These are phyloP conservation scores for Thalassiosira profunda DNA, from an alignment of 108 stramenopile genomes.

Conservation along the genomic window DNA sequence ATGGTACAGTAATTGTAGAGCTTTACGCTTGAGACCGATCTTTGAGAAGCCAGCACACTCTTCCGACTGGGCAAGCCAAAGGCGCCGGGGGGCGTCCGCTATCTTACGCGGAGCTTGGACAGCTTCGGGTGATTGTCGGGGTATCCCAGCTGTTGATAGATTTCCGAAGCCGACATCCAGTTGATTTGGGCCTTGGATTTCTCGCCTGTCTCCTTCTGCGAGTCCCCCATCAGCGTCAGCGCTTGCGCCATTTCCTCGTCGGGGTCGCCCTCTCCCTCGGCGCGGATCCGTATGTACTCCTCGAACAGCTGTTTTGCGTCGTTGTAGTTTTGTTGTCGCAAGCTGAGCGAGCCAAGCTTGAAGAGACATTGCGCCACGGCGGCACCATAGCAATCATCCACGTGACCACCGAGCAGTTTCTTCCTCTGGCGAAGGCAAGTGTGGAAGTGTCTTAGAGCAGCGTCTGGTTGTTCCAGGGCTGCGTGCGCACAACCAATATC, in stretches of 20 bases:
- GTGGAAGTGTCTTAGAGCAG: conserved; percentile 71
- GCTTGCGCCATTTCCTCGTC: conserved; percentile 53
- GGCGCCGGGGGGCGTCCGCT: no score
- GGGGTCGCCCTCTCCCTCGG: conserved; percentile 40
- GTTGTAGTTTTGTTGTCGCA: conserved; percentile 19
- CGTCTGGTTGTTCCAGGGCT: conserved; percentile 58
- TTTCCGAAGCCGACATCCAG: conserved; percentile 51
- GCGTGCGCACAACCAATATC: conserved; percentile 75
- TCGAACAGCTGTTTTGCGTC: conserved; percentile 45
- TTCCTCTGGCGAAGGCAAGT: conserved; percentile 71
- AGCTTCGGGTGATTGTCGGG: conserved; percentile 40
- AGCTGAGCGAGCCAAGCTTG: conserved; percentile 34
- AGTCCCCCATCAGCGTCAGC: conserved; percentile 41
- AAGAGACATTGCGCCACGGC: conserved; percentile 39
- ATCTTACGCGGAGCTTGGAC: conserved; percentile 14
- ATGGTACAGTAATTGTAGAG: no score
- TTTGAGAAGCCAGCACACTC: no score
- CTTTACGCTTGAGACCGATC: no score
- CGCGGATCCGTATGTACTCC: conserved; percentile 50
- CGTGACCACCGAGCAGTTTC: conserved; percentile 72
- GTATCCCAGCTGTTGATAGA: conserved; percentile 41
- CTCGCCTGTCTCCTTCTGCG: conserved; percentile 34
- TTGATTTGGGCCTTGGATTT: conserved; percentile 51
- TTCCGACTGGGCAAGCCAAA: no score
- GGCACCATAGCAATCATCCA: conserved; percentile 55